These are phyloP conservation scores for Funneliformis mosseae DNA, from an alignment of 192 early-diverging fungal species.

Conservation along the genomic window DNA sequence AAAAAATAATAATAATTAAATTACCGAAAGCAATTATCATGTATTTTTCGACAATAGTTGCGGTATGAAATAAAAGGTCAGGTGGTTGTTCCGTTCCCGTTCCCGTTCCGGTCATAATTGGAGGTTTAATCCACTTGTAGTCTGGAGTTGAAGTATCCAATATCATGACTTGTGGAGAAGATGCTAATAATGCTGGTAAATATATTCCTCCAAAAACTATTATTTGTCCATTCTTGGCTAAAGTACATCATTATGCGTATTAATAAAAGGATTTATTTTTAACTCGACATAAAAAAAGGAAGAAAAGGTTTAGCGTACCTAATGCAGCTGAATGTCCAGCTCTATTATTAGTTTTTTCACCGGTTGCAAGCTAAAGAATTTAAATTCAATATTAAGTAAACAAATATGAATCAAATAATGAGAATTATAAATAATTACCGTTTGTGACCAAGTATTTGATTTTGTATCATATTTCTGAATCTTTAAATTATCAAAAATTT, in stretches of 20 bases:
- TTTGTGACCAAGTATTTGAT: not conserved
- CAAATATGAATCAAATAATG: not conserved
- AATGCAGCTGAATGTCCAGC: not conserved
- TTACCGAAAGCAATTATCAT: constrained; percentile 10
- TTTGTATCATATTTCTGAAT: not conserved
- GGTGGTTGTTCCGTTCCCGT: not conserved
- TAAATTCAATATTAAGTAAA: not conserved
- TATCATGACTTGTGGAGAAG: not conserved
- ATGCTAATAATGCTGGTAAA: not conserved
- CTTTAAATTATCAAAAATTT: not conserved
- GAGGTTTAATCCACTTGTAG: not conserved
- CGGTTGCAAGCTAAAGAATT: not conserved
- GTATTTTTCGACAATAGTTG: not conserved
- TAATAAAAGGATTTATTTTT: no score
- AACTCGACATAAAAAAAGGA: no score
- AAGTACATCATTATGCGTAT: no score
- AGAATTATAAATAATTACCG: not conserved
- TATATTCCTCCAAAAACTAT: not conserved
- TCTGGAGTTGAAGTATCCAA: not conserved
- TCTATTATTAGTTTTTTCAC: not conserved
- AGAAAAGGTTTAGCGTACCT: not conserved
- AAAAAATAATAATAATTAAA: not conserved
- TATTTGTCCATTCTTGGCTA: not conserved
- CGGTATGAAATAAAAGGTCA: not conserved
- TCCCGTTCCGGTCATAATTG: not conserved